These are phyloP conservation scores for Jacaranda copaia DNA, from an alignment of 257 asterid species.

Conservation along the genomic window DNA sequence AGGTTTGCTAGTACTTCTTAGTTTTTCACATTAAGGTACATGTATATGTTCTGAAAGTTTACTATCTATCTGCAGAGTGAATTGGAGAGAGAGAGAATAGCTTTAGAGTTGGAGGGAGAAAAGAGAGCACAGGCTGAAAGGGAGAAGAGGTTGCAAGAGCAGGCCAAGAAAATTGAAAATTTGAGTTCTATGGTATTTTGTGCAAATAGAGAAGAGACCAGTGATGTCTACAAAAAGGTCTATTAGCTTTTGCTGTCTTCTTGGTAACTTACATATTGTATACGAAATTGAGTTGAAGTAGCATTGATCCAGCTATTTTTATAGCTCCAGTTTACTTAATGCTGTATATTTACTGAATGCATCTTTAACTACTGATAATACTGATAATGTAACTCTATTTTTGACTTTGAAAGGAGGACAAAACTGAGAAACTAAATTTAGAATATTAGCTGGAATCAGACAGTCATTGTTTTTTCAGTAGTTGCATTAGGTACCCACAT, in stretches of 20 bases:
- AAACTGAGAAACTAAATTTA: constrained; percentile 13
- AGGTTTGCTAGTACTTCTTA: constrained; percentile 57
- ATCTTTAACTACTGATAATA: neutral
- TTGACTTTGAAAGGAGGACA: constrained; percentile 13
- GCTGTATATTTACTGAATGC: neutral
- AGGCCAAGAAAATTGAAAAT: constrained; percentile 88
- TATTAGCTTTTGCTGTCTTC: constrained; percentile 35
- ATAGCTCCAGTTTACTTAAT: neutral
- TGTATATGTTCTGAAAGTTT: constrained; percentile 24
- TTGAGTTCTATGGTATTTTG: constrained; percentile 93
- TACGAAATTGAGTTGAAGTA: constrained; percentile 15
- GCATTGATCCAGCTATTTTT: constrained; percentile 5
- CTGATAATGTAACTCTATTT: neutral
- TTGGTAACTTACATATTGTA: constrained; percentile 1
- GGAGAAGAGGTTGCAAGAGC: constrained; percentile 87
- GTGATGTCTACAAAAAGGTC: constrained; percentile 72
- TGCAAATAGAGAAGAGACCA: constrained; percentile 69
- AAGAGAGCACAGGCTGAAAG: constrained; percentile 95
- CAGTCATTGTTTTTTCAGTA: neutral
- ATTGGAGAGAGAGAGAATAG: constrained; percentile 95
- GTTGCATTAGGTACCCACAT: neutral
- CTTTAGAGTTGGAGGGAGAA: constrained; percentile 94
- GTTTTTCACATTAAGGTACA: constrained; percentile 22
- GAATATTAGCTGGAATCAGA: constrained; percentile 1
- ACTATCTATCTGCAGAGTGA: constrained; percentile 64